Percentiles rank a stretch among this genome's conserved stretches.
Evolutionary conservation across 164 flowering plant species (phyloP).

Genomic region (Akebia trifoliata): DNA sequence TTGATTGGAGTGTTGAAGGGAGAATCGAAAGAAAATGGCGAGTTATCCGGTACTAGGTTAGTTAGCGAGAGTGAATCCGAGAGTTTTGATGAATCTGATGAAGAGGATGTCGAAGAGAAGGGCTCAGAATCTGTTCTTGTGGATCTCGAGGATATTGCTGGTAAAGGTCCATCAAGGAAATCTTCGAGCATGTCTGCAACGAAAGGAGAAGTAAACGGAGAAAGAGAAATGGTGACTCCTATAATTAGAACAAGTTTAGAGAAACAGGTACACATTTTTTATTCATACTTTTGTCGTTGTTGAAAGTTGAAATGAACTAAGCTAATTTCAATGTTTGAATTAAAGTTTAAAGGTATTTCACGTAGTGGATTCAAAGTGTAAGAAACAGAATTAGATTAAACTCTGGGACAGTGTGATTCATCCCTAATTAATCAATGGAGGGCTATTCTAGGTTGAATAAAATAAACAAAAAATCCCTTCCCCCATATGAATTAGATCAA

Average conservation of each 20-base stretch:
- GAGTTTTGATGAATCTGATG: conserved; percentile 23
- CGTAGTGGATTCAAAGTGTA: neutral
- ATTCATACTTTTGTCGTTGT: neutral
- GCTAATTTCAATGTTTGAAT: neutral
- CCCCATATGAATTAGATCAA: too few species aligned
- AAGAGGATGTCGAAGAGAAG: conserved; percentile 28
- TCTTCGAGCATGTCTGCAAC: conserved; percentile 19
- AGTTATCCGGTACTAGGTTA: conserved; percentile 10
- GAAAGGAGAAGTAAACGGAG: conserved; percentile 50
- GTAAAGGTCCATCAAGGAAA: conserved; percentile 75
- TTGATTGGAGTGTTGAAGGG: conserved; percentile 48
- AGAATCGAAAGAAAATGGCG: conserved; percentile 30
- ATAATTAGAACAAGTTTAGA: conserved; percentile 73
- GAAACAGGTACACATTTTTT: conserved; percentile 60
- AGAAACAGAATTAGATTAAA: too few species aligned
- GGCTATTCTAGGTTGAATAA: too few species aligned
- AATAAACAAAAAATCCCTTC: too few species aligned
- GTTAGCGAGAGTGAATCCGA: conserved; percentile 39
- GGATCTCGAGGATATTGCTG: conserved; percentile 95
- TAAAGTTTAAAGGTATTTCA: neutral
- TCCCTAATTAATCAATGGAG: too few species aligned
- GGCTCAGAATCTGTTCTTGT: conserved; percentile 43
- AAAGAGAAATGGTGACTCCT: conserved; percentile 86
- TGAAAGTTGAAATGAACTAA: neutral
- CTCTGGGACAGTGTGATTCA: too few species aligned